Evolutionary conservation across 2,329 filamentous ascomycete species (phyloP).

Genomic region (Oidium heveae): DNA sequence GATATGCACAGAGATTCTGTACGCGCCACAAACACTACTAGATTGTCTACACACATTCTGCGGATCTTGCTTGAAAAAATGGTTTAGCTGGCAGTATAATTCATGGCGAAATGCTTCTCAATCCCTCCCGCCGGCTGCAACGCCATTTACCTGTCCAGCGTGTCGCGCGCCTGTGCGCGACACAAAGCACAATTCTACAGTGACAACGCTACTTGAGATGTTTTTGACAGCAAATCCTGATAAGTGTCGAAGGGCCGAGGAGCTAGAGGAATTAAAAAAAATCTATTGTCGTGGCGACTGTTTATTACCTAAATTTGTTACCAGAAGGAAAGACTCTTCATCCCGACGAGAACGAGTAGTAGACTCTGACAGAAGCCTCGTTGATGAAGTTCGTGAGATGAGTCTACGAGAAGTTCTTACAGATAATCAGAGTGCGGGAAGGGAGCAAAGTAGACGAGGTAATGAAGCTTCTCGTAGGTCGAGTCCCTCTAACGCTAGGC

Average conservation of each 20-base stretch:
- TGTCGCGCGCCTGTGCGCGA: slow-evolving; percentile 71
- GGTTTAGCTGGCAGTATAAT: slow-evolving; percentile 53
- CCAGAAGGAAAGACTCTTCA: slow-evolving; percentile 23
- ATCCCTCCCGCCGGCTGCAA: slow-evolving; percentile 6
- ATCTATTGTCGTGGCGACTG: slow-evolving; percentile 65
- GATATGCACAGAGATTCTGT: slow-evolving; percentile 93
- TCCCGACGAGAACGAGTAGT: slow-evolving; percentile 28
- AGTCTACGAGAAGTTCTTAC: slow-evolving; percentile 37
- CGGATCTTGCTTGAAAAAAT: slow-evolving; percentile 83
- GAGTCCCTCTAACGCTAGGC: slow-evolving; percentile 14
- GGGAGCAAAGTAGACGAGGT: slow-evolving; percentile 12
- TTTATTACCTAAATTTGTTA: slow-evolving; percentile 39
- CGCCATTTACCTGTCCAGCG: slow-evolving; percentile 65
- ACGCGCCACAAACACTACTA: slow-evolving; percentile 71
- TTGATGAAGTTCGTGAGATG: slow-evolving; percentile 11
- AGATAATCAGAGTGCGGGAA: slow-evolving; percentile 11
- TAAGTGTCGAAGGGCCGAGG: slow-evolving; percentile 39
- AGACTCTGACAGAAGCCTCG: slow-evolving; percentile 12
- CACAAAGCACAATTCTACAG: slow-evolving; percentile 72
- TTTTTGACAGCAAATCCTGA: slow-evolving; percentile 58
- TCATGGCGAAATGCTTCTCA: slow-evolving; percentile 8
- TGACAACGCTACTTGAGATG: slow-evolving; percentile 76
- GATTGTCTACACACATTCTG: slow-evolving; percentile 93
- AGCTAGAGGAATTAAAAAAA: slow-evolving; percentile 49
- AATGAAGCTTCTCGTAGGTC: slow-evolving; percentile 3